Evolutionary conservation across 78 protist species (phyloP), one percentile per base, ranked within the genome.

Genomic region (Dictyostelium capitatum): DNA sequence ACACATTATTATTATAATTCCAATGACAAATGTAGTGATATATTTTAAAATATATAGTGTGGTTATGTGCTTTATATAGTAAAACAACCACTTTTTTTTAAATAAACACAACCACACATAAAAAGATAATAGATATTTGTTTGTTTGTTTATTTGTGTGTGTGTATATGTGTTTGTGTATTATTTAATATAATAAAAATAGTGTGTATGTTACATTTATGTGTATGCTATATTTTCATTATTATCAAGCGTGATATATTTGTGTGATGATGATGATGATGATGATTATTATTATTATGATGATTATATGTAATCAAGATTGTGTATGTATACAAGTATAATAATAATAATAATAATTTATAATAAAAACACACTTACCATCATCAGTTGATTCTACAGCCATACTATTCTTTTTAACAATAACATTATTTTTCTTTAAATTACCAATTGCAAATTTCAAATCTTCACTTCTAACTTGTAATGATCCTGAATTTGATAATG

Each of bases 391-490:
- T 65, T 62, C 47, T 19, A 77, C 93, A 12, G 69, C 70, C 56
- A 77, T 50, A 2, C 43, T 37, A 37, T 64, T 25, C 37, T 51
- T 79, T 56, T 74, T 87, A 46, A 74, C 93, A 64, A 47, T 83
- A 28, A 83, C 72, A 64, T 30, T 77, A 37, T 37, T 37, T 30
- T 64, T 87, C 65, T 43, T 87, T 10, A 87, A 56, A 65, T 77
- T 59, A 65, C 50, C 78, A 47, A 67, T 74, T 12, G 93, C 93
- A 51, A 19, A 23, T 51, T 65, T 54, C 30, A 87, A 77, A 62
- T 87, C 93, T 51, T 87, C 79, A 20, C 84, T 77, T 87, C 67
- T 87, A 28, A 78, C 56, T 30, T 30, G 28, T 46, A 73, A 11
- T 37, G 41, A 69, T 10, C 6, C 23, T 46, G 62, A 69, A 7